Base-by-base conservation (phyloP, 73 alveolate genomes). In the Paraurostyla sp. region DNA sequence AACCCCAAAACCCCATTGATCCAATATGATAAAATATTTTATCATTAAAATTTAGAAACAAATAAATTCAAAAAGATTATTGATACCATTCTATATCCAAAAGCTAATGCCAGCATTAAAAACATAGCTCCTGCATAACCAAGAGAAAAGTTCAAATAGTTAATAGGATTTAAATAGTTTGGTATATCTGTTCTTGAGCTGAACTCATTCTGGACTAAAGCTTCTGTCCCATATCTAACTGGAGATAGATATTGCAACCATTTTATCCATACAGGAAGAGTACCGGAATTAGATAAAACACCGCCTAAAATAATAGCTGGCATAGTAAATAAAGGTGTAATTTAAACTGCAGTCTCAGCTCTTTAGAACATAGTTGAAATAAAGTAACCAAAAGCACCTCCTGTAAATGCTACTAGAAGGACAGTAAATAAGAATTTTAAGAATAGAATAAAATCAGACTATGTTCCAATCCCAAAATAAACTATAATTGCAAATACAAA, bases 191-290 rank as follows among this genome's bases (percentile, higher is more conserved):
- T n/a, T 48, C 86, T 76, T 48, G 29, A 51, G 57, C 87, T 87
- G 46, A 92, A 92, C 48, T 94, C 98, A 84, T 92, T 94, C 51
- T 94, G 59, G 2, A 88, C 68, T 18, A 94, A 41, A 0, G 95
- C 95, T 71, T 92, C 94, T 50, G 87, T 71, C 0, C 95, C 92
- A 85, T 92, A 94, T 59, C 92, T 88, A 22, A 92, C 71, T 23
- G 98, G 98, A 23, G 95, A 88, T 18, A 92, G 71, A 71, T 94
- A 94, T 59, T 94, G 73, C n/a, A 89, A 65, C 98, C 98, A 94
- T 0, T 90, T 78, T 6, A 94, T 76, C 97, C 97, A 94, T 20
- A 32, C 90, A 23, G 56, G 45, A 7, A 60, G 80, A 22, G 42
- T 89, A 36, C 84, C 92, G 11, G 75, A 49, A 63, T 94, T 92